phyloP scores from a whole-genome alignment of 2,329 filamentous ascomycete genomes.

The Parastagonospora avenae region DNA sequence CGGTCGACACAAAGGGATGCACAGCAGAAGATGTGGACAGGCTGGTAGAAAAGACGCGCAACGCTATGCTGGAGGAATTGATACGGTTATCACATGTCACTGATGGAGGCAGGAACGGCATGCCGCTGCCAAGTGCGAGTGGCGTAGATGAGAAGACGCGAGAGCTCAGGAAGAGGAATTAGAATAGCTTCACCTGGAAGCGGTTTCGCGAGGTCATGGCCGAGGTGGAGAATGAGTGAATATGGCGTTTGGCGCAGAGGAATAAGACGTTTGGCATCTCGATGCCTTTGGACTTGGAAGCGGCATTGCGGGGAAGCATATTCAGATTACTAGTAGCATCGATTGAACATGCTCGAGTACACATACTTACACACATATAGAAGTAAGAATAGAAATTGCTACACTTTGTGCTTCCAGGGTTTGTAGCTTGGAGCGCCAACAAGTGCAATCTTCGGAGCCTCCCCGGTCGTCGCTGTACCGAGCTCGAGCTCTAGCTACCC shows the following conservation, averaged over 20 bases:
- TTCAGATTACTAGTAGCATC: too few species aligned
- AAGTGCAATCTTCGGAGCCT: background rate
- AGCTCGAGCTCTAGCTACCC: constrained; percentile 1
- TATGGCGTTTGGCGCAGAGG: constrained; percentile 1
- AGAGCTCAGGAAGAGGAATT: constrained; percentile 36
- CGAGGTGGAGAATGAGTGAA: background rate
- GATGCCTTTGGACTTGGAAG: background rate
- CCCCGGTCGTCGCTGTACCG: background rate
- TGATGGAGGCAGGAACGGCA: constrained; percentile 25
- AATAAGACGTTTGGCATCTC: background rate
- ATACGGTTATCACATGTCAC: constrained; percentile 38
- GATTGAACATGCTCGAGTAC: too few species aligned
- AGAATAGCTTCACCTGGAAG: background rate
- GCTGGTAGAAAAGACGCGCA: constrained; percentile 36
- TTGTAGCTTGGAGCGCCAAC: too few species aligned
- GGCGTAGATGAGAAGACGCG: constrained; percentile 20
- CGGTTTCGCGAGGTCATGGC: background rate
- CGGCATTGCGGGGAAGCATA: background rate
- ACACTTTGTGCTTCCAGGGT: too few species aligned
- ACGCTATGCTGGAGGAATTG: constrained; percentile 46
- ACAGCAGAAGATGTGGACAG: constrained; percentile 42
- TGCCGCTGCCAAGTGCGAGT: constrained; percentile 29
- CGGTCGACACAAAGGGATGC: constrained; percentile 43
- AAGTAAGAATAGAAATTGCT: too few species aligned
- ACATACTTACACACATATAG: too few species aligned